Evolutionary conservation across 1,284 basidiomycete species (phyloP).

Genomic region (Ganoderma leucocontextum): DNA sequence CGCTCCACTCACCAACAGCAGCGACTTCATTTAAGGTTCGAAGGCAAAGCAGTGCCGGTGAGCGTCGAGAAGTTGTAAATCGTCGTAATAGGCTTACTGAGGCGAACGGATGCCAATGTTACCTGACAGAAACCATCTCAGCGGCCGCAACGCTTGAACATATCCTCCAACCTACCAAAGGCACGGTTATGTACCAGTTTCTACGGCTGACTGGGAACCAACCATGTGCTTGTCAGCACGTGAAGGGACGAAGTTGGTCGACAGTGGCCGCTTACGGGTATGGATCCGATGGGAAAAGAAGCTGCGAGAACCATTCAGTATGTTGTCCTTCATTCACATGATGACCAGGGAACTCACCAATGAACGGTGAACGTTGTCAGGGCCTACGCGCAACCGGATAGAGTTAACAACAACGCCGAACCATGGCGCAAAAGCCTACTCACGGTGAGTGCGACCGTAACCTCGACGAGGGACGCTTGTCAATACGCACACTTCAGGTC

Average conservation of each 20-base stretch:
- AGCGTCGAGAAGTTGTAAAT: background rate
- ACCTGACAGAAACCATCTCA: slow-evolving; percentile 5
- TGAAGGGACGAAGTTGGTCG: background rate
- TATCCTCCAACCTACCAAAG: slow-evolving; percentile 17
- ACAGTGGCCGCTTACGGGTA: slow-evolving; percentile 18
- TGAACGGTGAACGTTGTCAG: slow-evolving; percentile 26
- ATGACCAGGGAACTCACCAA: slow-evolving; percentile 11
- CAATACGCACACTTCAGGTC: background rate
- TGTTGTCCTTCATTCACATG: background rate
- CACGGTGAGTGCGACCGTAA: slow-evolving; percentile 27
- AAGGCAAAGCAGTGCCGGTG: background rate
- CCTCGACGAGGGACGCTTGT: background rate
- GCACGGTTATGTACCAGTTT: slow-evolving; percentile 26
- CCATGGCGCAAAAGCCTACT: background rate
- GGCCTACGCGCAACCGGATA: background rate
- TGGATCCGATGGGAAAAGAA: slow-evolving; percentile 29
- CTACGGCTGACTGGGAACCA: slow-evolving; percentile 19
- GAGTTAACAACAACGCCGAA: background rate
- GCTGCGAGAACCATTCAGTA: slow-evolving; percentile 1
- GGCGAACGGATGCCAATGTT: slow-evolving; percentile 12
- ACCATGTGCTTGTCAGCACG: background rate
- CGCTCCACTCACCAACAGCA: background rate
- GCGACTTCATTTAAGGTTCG: background rate
- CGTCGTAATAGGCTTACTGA: slow-evolving; percentile 10
- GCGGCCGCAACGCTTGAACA: background rate